Percentiles rank a stretch among this genome's conserved stretches.
These are phyloP conservation scores for Inga leiocalycina DNA, from an alignment of 306 rosid genomes.

Conservation along the genomic window DNA sequence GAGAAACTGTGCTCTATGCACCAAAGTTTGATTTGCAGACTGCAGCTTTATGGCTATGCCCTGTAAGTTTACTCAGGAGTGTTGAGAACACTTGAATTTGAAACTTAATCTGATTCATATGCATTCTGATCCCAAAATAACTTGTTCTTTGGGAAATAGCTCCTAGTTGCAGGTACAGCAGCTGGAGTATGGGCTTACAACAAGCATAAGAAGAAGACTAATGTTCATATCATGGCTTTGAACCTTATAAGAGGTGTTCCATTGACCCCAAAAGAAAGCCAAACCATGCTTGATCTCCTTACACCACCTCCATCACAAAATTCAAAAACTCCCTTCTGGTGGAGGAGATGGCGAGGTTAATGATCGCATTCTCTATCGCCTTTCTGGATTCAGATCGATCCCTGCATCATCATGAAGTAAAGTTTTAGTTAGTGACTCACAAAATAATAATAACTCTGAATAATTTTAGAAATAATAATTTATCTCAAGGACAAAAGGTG, in stretches of 20 bases:
- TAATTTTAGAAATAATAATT: background rate
- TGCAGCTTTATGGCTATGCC: slow-evolving; percentile 89
- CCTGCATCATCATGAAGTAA: background rate
- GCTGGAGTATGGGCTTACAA: slow-evolving; percentile 65
- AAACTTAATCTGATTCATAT: slow-evolving; percentile 3
- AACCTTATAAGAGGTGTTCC: slow-evolving; percentile 66
- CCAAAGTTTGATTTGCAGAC: slow-evolving; percentile 98
- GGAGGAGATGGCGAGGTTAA: slow-evolving; percentile 64
- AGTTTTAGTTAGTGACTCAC: background rate
- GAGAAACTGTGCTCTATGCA: slow-evolving; percentile 79
- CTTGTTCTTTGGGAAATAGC: slow-evolving; percentile 36
- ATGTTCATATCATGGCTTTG: slow-evolving; percentile 68
- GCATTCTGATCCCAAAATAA: slow-evolving; percentile 32
- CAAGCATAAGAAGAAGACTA: slow-evolving; percentile 51
- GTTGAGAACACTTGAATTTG: slow-evolving; percentile 19
- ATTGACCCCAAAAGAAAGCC: slow-evolving; percentile 77
- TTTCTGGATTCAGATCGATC: background rate
- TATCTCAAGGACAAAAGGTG: background rate
- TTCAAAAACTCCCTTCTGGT: slow-evolving; percentile 48
- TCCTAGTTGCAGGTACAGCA: slow-evolving; percentile 49
- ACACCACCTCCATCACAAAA: slow-evolving; percentile 67
- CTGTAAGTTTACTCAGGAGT: slow-evolving; percentile 44
- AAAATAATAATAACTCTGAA: background rate
- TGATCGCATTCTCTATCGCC: slow-evolving; percentile 33
- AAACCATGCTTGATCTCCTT: slow-evolving; percentile 82